Conservation (phyloP, 257 asterid species). For the Nicotiana noctiflora region DNA sequence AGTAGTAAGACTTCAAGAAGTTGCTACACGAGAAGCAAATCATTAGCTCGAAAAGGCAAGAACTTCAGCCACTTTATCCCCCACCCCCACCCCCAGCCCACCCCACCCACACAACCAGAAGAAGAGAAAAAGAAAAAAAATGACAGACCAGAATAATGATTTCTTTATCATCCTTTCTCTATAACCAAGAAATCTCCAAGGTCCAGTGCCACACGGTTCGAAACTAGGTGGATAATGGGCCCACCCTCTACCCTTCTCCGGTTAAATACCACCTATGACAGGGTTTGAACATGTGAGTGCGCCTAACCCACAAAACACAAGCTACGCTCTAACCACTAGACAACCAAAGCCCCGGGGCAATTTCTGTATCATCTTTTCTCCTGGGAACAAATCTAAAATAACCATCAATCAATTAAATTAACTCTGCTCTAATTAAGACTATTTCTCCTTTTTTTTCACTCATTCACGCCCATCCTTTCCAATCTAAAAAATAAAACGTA, state of each 20-base stretch:
- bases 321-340: not conserved
- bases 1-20: not conserved
- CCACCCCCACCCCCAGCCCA: no score
- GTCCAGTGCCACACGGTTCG: not conserved
- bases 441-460: not conserved
- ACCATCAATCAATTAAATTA: not conserved
- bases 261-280: not conserved
- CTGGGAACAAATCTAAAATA: not conserved
- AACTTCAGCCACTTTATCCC: not conserved
- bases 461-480: not conserved
- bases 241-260: not conserved
- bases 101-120: no score
- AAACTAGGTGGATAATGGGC: not conserved
- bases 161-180: not conserved
- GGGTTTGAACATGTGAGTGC: not conserved
- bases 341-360: not conserved
- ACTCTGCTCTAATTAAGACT: not conserved
- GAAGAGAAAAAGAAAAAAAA: not conserved
- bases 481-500: not conserved
- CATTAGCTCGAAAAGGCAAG: not conserved
- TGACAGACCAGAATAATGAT: not conserved
- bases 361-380: not conserved
- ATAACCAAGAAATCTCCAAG: not conserved
- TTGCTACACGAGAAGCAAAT: not conserved
- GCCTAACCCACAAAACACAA: not conserved